A percentile compares a stretch with the other conserved stretches of the same genome.
Evolutionary conservation across 345 rosid genomes (phyloP).

Genomic region (Brassica cretica): DNA sequence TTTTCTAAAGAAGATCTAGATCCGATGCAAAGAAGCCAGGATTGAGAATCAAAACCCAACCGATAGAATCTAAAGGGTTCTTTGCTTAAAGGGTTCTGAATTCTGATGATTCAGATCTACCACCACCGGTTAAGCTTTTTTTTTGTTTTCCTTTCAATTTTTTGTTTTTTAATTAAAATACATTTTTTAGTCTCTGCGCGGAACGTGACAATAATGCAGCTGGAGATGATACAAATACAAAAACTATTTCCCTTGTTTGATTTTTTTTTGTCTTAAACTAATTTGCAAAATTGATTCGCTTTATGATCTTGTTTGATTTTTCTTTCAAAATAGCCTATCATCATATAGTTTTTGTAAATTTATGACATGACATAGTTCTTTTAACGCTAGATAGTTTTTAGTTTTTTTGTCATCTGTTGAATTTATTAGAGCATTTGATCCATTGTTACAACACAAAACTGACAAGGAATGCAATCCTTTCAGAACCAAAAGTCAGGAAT

Average conservation of each 20-base stretch:
- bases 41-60: neutral
- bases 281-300: neutral
- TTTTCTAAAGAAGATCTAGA: neutral
- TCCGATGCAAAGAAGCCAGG: slow-evolving; percentile 7
- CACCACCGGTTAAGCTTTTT: slow-evolving; percentile 1
- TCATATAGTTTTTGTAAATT: too few species aligned
- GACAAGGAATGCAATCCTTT: too few species aligned
- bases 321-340: too few species aligned
- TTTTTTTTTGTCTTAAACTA: neutral
- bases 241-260: neutral
- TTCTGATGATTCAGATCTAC: slow-evolving; percentile 33
- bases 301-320: too few species aligned
- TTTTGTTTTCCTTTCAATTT: neutral
- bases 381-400: too few species aligned
- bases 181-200: neutral
- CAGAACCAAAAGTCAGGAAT: too few species aligned
- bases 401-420: too few species aligned
- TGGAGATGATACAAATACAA: neutral
- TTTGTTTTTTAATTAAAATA: neutral
- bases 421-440: too few species aligned
- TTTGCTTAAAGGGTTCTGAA: neutral
- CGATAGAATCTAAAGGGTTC: slow-evolving; percentile 1
- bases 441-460: too few species aligned
- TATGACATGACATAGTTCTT: too few species aligned
- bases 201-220: slow-evolving; percentile 32